Conservation (phyloP, 2,329 filamentous ascomycete genomes). For the Orbilia brochopaga region DNA sequence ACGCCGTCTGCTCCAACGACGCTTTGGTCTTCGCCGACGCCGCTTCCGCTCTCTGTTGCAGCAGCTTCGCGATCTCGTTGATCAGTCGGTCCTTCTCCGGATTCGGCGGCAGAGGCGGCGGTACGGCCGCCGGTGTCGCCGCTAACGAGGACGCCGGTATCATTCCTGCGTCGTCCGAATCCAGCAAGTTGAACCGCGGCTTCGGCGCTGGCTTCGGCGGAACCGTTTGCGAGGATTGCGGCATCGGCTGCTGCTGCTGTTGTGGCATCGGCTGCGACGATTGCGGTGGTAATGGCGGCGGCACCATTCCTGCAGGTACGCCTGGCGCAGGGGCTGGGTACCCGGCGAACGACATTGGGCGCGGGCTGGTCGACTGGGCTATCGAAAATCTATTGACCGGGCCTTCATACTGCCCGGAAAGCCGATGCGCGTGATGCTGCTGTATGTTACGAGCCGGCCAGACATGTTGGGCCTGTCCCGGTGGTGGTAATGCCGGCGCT, state of each 20-base stretch:
- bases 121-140: slow-evolving; percentile 63
- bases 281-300: slow-evolving; percentile 62
- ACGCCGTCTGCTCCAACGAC: slow-evolving; percentile 75
- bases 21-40: slow-evolving; percentile 74
- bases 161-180: slow-evolving; percentile 55
- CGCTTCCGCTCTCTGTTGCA: slow-evolving; percentile 72
- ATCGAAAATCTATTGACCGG: slow-evolving; percentile 17
- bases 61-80: slow-evolving; percentile 72
- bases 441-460: slow-evolving; percentile 53
- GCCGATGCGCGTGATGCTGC: slow-evolving; percentile 19
- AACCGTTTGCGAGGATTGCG: slow-evolving; percentile 59
- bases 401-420: slow-evolving; percentile 33
- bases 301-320: slow-evolving; percentile 56
- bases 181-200: slow-evolving; percentile 64
- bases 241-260: slow-evolving; percentile 54
- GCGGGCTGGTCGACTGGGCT: slow-evolving; percentile 23
- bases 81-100: slow-evolving; percentile 91
- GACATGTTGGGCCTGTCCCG: slow-evolving; percentile 55
- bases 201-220: slow-evolving; percentile 56
- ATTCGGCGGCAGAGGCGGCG: slow-evolving; percentile 90
- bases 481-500: slow-evolving; percentile 31
- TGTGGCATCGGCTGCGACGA: slow-evolving; percentile 10
- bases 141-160: slow-evolving; percentile 1
- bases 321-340: slow-evolving; percentile 53
- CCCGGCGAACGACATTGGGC: slow-evolving; percentile 55